Conservation (phyloP, 2,329 filamentous ascomycete species). For the Didymosphaeria variabile region DNA sequence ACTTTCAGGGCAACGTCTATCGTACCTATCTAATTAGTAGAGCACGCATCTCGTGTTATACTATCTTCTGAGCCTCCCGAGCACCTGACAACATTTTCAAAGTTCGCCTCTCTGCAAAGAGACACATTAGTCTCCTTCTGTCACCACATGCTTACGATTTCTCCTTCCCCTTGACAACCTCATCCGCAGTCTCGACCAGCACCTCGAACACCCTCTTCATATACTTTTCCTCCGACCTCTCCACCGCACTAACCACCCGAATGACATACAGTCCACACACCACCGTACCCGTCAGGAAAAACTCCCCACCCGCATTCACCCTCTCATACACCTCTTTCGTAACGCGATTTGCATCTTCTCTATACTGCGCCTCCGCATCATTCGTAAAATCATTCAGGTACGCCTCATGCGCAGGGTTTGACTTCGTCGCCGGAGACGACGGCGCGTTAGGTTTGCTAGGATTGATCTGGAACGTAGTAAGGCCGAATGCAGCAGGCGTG, state of each 20-base stretch:
- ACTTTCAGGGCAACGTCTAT: too few species aligned
- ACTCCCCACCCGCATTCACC: conserved; percentile 77
- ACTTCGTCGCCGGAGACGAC: conserved; percentile 26
- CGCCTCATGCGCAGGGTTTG: conserved; percentile 42
- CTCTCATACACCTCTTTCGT: conserved; percentile 80
- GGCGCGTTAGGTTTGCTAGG: conserved; percentile 24
- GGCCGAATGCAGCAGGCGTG: conserved; percentile 76
- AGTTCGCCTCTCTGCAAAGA: too few species aligned
- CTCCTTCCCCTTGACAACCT: conserved; percentile 37
- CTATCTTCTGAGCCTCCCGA: too few species aligned
- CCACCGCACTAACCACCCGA: conserved; percentile 78
- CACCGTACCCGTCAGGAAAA: conserved; percentile 83
- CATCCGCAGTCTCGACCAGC: conserved; percentile 71
- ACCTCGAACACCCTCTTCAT: conserved; percentile 78
- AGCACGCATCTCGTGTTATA: too few species aligned
- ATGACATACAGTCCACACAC: conserved; percentile 80
- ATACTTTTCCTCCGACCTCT: conserved; percentile 75
- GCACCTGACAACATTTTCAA: too few species aligned
- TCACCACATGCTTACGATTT: too few species aligned
- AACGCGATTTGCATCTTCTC: conserved; percentile 68
- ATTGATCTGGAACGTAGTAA: conserved; percentile 78
- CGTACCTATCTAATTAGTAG: too few species aligned
- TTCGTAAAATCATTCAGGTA: conserved; percentile 45
- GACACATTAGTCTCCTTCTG: too few species aligned
- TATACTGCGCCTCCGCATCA: conserved; percentile 49